These are phyloP conservation scores for Nothophytophthora sp. DNA, from an alignment of 352 stramenopile genomes.

Conservation along the genomic window DNA sequence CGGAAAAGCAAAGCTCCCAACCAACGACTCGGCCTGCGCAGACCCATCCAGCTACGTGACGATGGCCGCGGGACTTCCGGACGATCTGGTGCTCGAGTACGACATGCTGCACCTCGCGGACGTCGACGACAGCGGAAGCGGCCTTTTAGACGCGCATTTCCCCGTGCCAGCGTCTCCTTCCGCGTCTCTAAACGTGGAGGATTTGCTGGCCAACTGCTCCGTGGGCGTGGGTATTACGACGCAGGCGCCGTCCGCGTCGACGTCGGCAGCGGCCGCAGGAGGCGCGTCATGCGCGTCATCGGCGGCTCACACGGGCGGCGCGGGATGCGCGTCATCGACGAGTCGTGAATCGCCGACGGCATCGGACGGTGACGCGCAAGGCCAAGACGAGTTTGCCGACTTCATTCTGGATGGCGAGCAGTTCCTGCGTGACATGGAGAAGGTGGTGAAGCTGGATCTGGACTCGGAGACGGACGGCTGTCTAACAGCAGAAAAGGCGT, in stretches of 20 bases:
- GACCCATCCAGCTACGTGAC: too few species aligned
- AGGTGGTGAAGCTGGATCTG: constrained; percentile 28
- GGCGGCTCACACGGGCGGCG: too few species aligned
- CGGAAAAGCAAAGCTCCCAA: too few species aligned
- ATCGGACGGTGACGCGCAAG: neutral
- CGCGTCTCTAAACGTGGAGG: neutral
- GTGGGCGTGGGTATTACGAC: constrained; percentile 12
- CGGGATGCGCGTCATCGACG: too few species aligned
- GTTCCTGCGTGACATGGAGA: constrained; percentile 34
- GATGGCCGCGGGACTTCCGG: constrained; percentile 31
- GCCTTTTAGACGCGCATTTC: neutral
- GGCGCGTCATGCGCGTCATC: neutral
- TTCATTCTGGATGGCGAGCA: constrained; percentile 53
- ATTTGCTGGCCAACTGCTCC: constrained; percentile 8
- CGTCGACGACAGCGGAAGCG: constrained; percentile 10
- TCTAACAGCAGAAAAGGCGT: constrained; percentile 5
- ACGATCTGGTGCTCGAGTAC: constrained; percentile 34
- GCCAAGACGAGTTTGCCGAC: constrained; percentile 19
- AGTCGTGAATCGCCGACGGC: too few species aligned
- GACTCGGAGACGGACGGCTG: constrained; percentile 5
- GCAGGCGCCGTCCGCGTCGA: neutral
- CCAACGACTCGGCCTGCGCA: too few species aligned
- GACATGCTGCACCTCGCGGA: constrained; percentile 41
- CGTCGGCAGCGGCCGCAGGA: neutral
- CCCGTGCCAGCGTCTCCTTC: neutral